Evolutionary conservation across 495 filamentous ascomycete genomes (phyloP), one percentile per base, ranked within the genome.

Genomic region (Aspergillus heteromorphus): DNA sequence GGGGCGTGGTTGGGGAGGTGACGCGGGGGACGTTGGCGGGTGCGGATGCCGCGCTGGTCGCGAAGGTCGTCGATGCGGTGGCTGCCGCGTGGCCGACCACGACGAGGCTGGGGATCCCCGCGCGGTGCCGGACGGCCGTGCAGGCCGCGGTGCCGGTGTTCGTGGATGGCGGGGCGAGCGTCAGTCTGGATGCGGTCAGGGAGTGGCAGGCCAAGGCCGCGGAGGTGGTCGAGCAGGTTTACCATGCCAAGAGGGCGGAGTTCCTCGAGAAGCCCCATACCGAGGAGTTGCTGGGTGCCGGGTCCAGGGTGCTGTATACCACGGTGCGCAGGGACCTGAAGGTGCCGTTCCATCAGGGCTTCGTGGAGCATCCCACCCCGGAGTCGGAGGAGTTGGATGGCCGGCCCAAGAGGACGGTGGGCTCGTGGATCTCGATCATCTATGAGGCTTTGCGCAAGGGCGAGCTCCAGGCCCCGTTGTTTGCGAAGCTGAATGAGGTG

Each of bases 61-160:
- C 34, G 0, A 34, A 21, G 18, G 29, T 58, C 27, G 1, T 25
- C 6, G 48, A 42, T 8, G 47, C 43, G 23, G 19, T 59, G 17
- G 36, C 31, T 4, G 29, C 45, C 17, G 18, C 48, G 2, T 38
- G 73, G 62, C 45, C 56, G 8, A 58, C 56, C 16, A 65, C 62
- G 1, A 61, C 55, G 25, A 50, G 59, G 14, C 43, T 68, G 1
- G 83, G 84, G 53, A 77, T 61, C 43, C 73, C 65, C 52, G 84
- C 81, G 78, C 54, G 62, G 8, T 49, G 53, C 20, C 20, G 50
- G n/a, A 49, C 36, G 14, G 48, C 56, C n/a, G 49, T 59, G 6
- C 51, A 65, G 16, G 42, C 36, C 14, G 51, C 56, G 0, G 29
- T 65, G 4, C 51, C 62, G 7, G 45, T 52, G 3, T 45, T 62